A percentile compares a stretch with the other conserved stretches of the same genome.
Evolutionary conservation across 2,329 filamentous ascomycete genomes (phyloP).

Genomic region (Leptographium procerum): DNA sequence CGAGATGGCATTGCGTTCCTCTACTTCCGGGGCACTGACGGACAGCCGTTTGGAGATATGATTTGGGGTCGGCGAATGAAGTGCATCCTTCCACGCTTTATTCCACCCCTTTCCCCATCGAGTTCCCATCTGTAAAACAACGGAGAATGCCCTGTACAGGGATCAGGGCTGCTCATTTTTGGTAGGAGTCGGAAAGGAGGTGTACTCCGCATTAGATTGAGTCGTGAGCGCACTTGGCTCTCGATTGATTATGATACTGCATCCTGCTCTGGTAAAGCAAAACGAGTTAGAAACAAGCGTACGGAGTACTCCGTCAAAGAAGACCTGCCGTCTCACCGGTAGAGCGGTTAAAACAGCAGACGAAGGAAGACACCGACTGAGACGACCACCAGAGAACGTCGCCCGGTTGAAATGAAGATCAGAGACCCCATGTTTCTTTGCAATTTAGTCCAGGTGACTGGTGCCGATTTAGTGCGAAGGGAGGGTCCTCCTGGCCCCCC

Average conservation of each 20-base stretch:
- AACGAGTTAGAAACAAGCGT: neutral
- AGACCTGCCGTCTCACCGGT: neutral
- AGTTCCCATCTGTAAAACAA: neutral
- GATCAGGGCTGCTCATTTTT: neutral
- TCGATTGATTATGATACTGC: neutral
- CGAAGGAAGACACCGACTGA: neutral
- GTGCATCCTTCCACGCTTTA: neutral
- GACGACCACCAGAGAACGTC: neutral
- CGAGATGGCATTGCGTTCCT: constrained; percentile 6
- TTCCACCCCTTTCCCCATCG: constrained; percentile 1
- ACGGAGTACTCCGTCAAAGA: too few species aligned
- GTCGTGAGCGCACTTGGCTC: neutral
- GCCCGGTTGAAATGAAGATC: neutral
- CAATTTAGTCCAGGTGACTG: neutral
- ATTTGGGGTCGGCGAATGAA: neutral
- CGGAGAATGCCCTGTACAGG: neutral
- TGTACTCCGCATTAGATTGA: neutral
- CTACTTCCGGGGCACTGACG: neutral
- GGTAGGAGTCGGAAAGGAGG: neutral
- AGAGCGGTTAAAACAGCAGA: neutral
- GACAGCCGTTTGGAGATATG: neutral
- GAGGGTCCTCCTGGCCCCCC: neutral
- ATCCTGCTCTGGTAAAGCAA: neutral
- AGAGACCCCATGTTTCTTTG: neutral
- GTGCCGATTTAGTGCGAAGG: neutral